A percentile compares a stretch with the other conserved stretches of the same genome.
phyloP scores from a whole-genome alignment of 495 filamentous ascomycete genomes.

The Xylaria intraflava region DNA sequence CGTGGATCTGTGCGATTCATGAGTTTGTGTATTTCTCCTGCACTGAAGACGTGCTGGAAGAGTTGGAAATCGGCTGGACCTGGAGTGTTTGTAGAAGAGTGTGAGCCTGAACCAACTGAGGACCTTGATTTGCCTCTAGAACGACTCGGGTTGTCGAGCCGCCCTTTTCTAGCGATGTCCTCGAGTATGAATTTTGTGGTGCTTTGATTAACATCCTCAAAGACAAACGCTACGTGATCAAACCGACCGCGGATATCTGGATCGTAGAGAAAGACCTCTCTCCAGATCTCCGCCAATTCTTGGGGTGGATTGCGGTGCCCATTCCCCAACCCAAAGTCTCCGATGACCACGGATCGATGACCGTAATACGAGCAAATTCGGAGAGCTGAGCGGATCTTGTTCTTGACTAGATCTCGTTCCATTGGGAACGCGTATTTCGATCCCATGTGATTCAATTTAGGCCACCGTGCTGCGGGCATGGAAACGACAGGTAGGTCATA shows the following conservation, averaged over 20 bases:
- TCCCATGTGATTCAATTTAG: constrained; percentile 60
- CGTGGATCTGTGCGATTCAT: constrained; percentile 39
- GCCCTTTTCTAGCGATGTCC: constrained; percentile 42
- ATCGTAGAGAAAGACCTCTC: constrained; percentile 57
- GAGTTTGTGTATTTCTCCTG: constrained; percentile 33
- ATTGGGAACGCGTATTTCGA: constrained; percentile 59
- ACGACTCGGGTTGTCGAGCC: constrained; percentile 17
- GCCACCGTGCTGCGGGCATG: constrained; percentile 60
- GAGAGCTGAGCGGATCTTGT: constrained; percentile 63
- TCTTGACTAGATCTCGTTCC: constrained; percentile 61
- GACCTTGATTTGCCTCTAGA: constrained; percentile 33
- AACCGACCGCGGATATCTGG: constrained; percentile 63
- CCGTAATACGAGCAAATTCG: constrained; percentile 57
- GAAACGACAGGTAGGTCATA: constrained; percentile 59
- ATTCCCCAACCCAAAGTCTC: constrained; percentile 64
- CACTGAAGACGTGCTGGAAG: constrained; percentile 36
- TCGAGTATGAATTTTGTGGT: constrained; percentile 41
- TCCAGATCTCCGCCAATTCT: constrained; percentile 64
- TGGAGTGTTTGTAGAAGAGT: constrained; percentile 11
- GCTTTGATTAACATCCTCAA: constrained; percentile 46
- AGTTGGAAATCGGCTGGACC: constrained; percentile 38
- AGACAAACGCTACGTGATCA: constrained; percentile 62
- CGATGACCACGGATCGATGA: constrained; percentile 56
- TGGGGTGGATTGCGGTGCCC: constrained; percentile 61
- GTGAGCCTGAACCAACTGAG: constrained; percentile 19